Evolutionary conservation across 1,139 yeast genomes (phyloP), one percentile per base, ranked within the genome.

Genomic region (Taphrina flavorubra): DNA sequence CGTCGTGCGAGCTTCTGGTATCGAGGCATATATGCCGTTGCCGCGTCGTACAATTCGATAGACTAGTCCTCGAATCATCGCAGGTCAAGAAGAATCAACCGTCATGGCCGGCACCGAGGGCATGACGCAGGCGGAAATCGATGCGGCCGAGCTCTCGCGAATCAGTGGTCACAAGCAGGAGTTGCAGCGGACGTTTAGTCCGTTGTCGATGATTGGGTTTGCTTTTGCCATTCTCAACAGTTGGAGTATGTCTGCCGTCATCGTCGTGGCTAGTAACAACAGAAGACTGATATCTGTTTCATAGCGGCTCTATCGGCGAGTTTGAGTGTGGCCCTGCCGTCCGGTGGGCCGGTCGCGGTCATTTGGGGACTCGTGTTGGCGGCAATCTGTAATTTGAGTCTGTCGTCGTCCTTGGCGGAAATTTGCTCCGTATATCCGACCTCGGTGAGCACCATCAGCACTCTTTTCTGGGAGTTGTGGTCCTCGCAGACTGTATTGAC

Each of bases 371-470:
- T 69, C 51, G 49, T 69, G 6, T 39, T 69, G n/a, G 70, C 57
- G 31, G 61, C 65, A 40, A 46, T 56, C n/a, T 60, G 65, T 44
- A 57, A 59, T 20, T 79, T 53, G 72, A 81, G 37, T 72, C 46
- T 65, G 18, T 51, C 63, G 6, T 53, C 63, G 13, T 42, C 78
- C 77, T 18, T 87, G 83, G 84, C 89, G 31, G 87, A 87, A 72
- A 79, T 87, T 69, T 87, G 89, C 1, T 83, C 87, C 25, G 83
- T 89, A 20, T 85, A 85, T 74, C 92, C 92, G 67, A 87, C 91
- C 6, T 83, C 88, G 37, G 76, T 53, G 25, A 36, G 58, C 16
- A 16, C 53, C 7, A 20, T 25, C 31, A 25, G 31, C 31, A 25
- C 4, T 25, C 31, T 4, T 25, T 25, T 25, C n/a, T n/a, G n/a